Evolutionary conservation across 176 grass and related monocot genomes (phyloP).

Genomic region (Elymus sibiricus): DNA sequence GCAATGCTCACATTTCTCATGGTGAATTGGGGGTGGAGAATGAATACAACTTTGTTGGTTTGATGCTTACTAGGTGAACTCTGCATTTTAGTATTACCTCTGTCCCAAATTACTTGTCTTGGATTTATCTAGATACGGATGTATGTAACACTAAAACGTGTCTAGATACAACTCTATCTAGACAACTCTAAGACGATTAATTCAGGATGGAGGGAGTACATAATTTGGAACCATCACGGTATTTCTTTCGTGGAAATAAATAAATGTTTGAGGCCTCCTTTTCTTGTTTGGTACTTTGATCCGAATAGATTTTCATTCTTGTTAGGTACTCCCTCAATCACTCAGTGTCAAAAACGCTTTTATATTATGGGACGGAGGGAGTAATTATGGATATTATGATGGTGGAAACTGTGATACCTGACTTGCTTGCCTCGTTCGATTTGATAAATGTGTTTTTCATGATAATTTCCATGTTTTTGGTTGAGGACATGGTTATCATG

Average conservation of each 20-base stretch:
- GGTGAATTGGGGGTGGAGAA: not conserved
- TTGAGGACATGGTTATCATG: not conserved
- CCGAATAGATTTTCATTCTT: not conserved
- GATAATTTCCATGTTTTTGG: not conserved
- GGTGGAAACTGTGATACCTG: not conserved
- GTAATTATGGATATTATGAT: not conserved
- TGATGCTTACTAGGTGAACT: not conserved
- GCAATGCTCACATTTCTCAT: not conserved
- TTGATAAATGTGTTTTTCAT: not conserved
- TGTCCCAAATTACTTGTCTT: too few relatives aligned
- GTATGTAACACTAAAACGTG: too few relatives aligned
- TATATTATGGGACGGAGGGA: too few relatives aligned
- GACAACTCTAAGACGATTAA: too few relatives aligned
- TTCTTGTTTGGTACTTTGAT: not conserved
- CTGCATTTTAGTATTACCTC: not conserved
- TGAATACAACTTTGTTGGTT: not conserved
- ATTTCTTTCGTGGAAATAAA: not conserved
- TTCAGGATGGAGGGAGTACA: not conserved
- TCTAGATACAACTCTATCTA: too few relatives aligned
- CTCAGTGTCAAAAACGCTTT: too few relatives aligned
- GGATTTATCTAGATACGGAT: too few relatives aligned
- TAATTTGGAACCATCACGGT: not conserved
- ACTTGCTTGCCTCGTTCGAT: not conserved
- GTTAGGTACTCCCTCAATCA: too few relatives aligned
- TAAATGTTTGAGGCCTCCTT: not conserved